Evolutionary conservation across 2,329 filamentous ascomycete species (phyloP).

Genomic region (Diaporthe sp.): DNA sequence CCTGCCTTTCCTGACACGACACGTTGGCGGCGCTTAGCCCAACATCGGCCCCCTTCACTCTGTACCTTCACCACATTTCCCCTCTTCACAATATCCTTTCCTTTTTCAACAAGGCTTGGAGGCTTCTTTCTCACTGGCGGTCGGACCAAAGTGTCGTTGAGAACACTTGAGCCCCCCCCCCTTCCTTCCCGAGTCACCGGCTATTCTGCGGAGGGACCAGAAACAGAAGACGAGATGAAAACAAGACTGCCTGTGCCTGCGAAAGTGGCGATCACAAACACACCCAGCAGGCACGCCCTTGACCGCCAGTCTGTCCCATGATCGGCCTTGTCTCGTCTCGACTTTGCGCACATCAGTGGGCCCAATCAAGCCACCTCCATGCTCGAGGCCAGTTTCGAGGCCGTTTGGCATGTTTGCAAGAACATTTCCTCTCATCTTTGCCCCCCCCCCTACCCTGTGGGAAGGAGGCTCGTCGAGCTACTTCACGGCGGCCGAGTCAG

Average conservation of each 20-base stretch:
- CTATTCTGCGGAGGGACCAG: conserved; percentile 18
- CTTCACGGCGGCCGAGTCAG: conserved; percentile 27
- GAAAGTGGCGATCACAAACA: conserved; percentile 36
- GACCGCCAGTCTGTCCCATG: conserved; percentile 23
- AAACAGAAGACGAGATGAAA: conserved; percentile 28
- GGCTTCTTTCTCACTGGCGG: not conserved
- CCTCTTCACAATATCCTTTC: not conserved
- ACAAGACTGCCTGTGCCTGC: conserved; percentile 16
- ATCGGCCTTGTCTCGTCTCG: conserved; percentile 40
- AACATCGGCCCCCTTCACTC: not conserved
- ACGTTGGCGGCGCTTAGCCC: not conserved
- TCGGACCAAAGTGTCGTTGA: not conserved
- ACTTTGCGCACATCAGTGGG: conserved; percentile 35
- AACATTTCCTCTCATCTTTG: conserved; percentile 3
- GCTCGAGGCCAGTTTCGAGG: conserved; percentile 32
- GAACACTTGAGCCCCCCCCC: not conserved
- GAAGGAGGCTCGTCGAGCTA: conserved; percentile 1
- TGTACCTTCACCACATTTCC: not conserved
- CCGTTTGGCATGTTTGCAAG: conserved; percentile 36
- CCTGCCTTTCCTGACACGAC: not conserved
- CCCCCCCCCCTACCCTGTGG: not conserved
- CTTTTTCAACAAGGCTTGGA: not conserved
- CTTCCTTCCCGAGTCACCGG: not conserved
- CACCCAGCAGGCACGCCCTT: conserved; percentile 25
- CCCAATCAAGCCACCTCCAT: conserved; percentile 31